Conservation (phyloP, 75 land plant genomes). For the Pseudotsuga menziesii region DNA sequence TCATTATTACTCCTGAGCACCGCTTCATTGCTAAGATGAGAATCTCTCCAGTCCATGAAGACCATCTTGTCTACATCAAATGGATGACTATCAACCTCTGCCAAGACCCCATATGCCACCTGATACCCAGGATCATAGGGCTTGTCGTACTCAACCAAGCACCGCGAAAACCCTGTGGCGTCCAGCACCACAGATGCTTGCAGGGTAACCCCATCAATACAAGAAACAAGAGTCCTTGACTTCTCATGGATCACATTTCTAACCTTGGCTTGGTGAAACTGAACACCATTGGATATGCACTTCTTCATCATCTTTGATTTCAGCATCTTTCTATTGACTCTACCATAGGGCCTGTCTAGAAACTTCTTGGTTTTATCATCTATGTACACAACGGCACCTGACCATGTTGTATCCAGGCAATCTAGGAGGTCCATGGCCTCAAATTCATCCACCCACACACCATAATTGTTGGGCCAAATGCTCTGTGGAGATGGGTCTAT, state of each 20-base stretch:
- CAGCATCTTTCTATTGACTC: slow-evolving; percentile 79
- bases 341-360: slow-evolving; percentile 82
- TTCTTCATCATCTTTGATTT: slow-evolving; percentile 93
- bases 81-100: slow-evolving; percentile 93
- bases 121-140: slow-evolving; percentile 99
- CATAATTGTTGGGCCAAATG: slow-evolving; percentile 97
- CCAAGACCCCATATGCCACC: slow-evolving; percentile 93
- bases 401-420: slow-evolving; percentile 94
- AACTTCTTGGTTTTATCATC: slow-evolving; percentile 63
- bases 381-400: slow-evolving; percentile 73
- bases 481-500: slow-evolving; percentile 84
- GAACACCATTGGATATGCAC: slow-evolving; percentile 83
- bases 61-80: slow-evolving; percentile 96
- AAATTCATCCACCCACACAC: slow-evolving; percentile 99
- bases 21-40: slow-evolving; percentile 44
- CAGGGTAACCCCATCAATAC: slow-evolving; percentile 75
- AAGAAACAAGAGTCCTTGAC: slow-evolving; percentile 50
- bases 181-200: slow-evolving; percentile 84
- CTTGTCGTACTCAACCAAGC: slow-evolving; percentile 86
- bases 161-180: slow-evolving; percentile 93
- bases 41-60: slow-evolving; percentile 99
- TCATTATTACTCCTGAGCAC: slow-evolving; percentile 45
- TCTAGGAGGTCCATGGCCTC: slow-evolving; percentile 93
- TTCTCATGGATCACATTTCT: slow-evolving; percentile 67
- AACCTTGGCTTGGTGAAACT: slow-evolving; percentile 82